Evolutionary conservation across 306 rosid genomes (phyloP).

Genomic region (Cicer bijugum): DNA sequence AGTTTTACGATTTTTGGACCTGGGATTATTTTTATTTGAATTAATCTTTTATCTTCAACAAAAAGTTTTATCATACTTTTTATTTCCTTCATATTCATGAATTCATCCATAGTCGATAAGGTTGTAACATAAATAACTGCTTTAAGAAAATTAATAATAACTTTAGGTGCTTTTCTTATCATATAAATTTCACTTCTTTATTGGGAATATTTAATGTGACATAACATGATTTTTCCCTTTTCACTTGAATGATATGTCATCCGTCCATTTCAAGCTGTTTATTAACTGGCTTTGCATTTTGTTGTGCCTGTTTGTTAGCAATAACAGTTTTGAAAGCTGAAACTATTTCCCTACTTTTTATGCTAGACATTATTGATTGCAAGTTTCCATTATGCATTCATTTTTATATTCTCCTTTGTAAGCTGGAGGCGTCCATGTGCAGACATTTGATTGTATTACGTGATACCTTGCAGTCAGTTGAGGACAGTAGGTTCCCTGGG

Average conservation of each 20-base stretch:
- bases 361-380: slow-evolving; percentile 37
- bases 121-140: slow-evolving; percentile 19
- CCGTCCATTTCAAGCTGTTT: slow-evolving; percentile 37
- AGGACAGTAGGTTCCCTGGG: slow-evolving; percentile 84
- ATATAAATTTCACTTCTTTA: slow-evolving; percentile 28
- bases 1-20: slow-evolving; percentile 10
- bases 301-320: slow-evolving; percentile 33
- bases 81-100: slow-evolving; percentile 20
- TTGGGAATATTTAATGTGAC: slow-evolving; percentile 16
- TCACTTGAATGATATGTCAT: slow-evolving; percentile 8
- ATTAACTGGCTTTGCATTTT: slow-evolving; percentile 34
- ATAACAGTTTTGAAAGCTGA: slow-evolving; percentile 29
- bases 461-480: slow-evolving; percentile 54
- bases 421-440: slow-evolving; percentile 17
- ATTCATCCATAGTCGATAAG: slow-evolving; percentile 11
- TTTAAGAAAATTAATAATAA: neutral
- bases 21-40: neutral
- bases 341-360: slow-evolving; percentile 24
- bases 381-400: slow-evolving; percentile 32
- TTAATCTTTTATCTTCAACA: slow-evolving; percentile 24
- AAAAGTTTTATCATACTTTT: neutral
- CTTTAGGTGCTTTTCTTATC: slow-evolving; percentile 20
- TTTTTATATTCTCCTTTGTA: slow-evolving; percentile 18
- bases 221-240: slow-evolving; percentile 1
- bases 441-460: slow-evolving; percentile 40